Evolutionary conservation across 129 eudicot species (phyloP).

Genomic region (Lactuca sativa): DNA sequence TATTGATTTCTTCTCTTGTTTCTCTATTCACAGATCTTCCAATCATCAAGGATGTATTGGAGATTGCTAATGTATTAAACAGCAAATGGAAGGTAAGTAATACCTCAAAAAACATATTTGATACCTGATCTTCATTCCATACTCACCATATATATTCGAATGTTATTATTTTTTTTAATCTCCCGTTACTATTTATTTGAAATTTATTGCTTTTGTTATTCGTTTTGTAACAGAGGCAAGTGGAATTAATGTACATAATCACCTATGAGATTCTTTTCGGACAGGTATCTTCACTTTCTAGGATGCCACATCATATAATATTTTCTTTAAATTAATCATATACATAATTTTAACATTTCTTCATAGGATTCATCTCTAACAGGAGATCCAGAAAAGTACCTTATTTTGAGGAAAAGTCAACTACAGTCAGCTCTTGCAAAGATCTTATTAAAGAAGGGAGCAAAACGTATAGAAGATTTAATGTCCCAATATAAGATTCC

Average conservation of each 20-base stretch:
- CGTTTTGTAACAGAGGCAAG: too few relatives aligned
- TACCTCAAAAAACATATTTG: conserved; percentile 1
- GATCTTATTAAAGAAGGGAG: conserved; percentile 59
- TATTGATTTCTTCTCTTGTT: conserved; percentile 4
- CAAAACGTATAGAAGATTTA: conserved; percentile 61
- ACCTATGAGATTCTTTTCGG: conserved; percentile 55
- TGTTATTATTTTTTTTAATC: not conserved
- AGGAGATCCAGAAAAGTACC: conserved; percentile 91
- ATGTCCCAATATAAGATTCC: conserved; percentile 50
- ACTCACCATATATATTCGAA: not conserved
- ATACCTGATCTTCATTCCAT: not conserved
- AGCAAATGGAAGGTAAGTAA: conserved; percentile 89
- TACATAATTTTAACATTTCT: conserved; percentile 5
- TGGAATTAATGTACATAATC: too few relatives aligned
- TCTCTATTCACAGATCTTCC: conserved; percentile 56
- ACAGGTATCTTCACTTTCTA: conserved; percentile 48
- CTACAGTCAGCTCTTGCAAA: conserved; percentile 75
- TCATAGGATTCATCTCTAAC: conserved; percentile 41
- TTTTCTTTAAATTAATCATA: conserved; percentile 18
- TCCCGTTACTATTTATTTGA: conserved; percentile 41
- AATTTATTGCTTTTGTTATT: too few relatives aligned
- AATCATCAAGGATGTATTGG: conserved; percentile 73
- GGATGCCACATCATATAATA: not conserved
- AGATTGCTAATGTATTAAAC: conserved; percentile 54
- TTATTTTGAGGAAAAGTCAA: conserved; percentile 53